phyloP scores from a whole-genome alignment of 495 filamentous ascomycete genomes.

The Penicillium soppii region DNA sequence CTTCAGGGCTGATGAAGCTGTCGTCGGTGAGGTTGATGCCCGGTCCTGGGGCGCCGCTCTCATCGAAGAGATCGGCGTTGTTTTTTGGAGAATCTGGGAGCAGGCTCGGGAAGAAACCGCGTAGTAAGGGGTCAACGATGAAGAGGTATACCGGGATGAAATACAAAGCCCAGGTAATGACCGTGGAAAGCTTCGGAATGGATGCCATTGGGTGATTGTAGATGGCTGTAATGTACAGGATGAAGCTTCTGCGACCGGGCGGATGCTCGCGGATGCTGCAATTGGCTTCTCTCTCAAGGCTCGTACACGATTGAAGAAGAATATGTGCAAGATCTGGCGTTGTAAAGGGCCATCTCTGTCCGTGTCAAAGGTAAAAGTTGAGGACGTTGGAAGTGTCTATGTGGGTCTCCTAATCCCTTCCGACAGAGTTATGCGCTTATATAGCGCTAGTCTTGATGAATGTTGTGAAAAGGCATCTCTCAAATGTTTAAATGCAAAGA shows the following conservation, averaged over 20 bases:
- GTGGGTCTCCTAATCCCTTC: conserved; percentile 5
- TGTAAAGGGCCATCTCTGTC: background rate
- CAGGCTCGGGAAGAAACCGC: conserved; percentile 9
- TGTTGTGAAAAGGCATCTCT: no score
- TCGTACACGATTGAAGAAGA: background rate
- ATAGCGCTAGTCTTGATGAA: no score
- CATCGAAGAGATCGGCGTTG: conserved; percentile 17
- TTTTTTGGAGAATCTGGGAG: conserved; percentile 9
- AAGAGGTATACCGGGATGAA: conserved; percentile 43
- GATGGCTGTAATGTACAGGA: background rate
- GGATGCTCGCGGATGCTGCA: background rate
- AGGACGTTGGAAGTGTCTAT: background rate
- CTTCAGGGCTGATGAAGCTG: conserved; percentile 30
- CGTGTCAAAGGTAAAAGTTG: background rate
- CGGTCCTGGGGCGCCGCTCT: conserved; percentile 14
- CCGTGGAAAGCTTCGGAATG: conserved; percentile 28
- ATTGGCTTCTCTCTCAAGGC: background rate
- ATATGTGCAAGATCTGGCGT: background rate
- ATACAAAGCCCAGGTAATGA: conserved; percentile 40
- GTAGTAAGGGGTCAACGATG: conserved; percentile 24
- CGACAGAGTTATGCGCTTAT: no score
- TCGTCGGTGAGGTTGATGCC: conserved; percentile 36
- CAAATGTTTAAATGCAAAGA: no score
- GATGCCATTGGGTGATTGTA: conserved; percentile 17
- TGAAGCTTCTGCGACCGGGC: background rate